Percentiles rank a stretch among this genome's conserved stretches.
phyloP scores from a whole-genome alignment of 805 yeast genomes.

The Saccharomycopsis sp. region DNA sequence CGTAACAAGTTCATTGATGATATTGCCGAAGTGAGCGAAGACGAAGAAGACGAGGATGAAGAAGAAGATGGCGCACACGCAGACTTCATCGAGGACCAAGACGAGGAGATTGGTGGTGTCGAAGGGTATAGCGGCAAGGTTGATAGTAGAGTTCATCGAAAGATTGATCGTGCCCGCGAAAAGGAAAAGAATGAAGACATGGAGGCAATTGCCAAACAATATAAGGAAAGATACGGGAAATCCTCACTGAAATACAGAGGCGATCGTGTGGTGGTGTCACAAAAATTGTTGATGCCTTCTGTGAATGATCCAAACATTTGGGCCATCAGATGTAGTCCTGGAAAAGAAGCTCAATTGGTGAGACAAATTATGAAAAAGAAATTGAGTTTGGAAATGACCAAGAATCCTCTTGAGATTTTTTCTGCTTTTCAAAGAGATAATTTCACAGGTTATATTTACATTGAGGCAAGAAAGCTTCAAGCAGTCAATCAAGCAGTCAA shows the following conservation, averaged over 20 bases:
- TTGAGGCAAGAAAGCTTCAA: slow-evolving; percentile 89
- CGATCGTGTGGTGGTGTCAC: slow-evolving; percentile 75
- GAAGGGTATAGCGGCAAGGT: slow-evolving; percentile 30
- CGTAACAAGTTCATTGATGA: slow-evolving; percentile 92
- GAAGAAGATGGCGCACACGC: slow-evolving; percentile 87
- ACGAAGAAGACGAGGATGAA: slow-evolving; percentile 87
- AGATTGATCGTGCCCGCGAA: slow-evolving; percentile 79
- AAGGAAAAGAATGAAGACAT: slow-evolving; percentile 91
- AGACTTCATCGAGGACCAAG: slow-evolving; percentile 65
- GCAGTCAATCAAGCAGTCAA: slow-evolving; percentile 83
- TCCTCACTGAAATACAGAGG: slow-evolving; percentile 77
- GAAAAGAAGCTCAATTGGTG: slow-evolving; percentile 82
- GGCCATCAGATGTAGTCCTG: slow-evolving; percentile 90
- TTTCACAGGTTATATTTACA: slow-evolving; percentile 82
- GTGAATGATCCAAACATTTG: slow-evolving; percentile 94
- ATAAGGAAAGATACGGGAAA: slow-evolving; percentile 87
- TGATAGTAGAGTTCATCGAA: slow-evolving; percentile 82
- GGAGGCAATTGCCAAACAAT: slow-evolving; percentile 83
- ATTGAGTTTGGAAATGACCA: slow-evolving; percentile 63
- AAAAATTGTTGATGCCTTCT: slow-evolving; percentile 85
- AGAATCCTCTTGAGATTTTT: slow-evolving; percentile 71
- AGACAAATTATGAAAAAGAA: slow-evolving; percentile 78
- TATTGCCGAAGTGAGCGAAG: slow-evolving; percentile 98
- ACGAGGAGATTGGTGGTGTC: slow-evolving; percentile 42
- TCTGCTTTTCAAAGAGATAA: slow-evolving; percentile 93